phyloP scores from a whole-genome alignment of 768 basidiomycete genomes.

The Porphyrellus cyaneotinctus region DNA sequence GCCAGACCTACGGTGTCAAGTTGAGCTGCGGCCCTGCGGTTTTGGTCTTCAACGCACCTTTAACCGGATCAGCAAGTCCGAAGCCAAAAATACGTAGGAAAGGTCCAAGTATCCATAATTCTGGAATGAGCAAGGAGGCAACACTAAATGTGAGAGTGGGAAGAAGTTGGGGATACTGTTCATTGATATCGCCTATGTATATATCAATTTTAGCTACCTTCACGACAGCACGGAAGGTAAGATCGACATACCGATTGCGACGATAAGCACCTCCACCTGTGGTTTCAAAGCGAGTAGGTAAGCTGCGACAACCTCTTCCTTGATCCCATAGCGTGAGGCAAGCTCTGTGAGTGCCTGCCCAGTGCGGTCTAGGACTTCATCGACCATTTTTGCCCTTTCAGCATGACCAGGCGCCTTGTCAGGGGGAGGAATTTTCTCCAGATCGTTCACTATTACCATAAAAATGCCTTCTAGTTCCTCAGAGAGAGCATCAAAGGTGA shows the following conservation, averaged over 20 bases:
- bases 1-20: constrained; percentile 2
- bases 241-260: background rate
- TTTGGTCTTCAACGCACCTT: background rate
- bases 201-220: background rate
- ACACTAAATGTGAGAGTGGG: background rate
- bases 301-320: background rate
- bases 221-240: background rate
- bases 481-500: background rate
- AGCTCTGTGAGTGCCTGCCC: background rate
- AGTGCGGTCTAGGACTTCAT: background rate
- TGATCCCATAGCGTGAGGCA: background rate
- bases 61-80: constrained; percentile 8
- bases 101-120: constrained; percentile 9
- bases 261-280: background rate
- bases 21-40: background rate
- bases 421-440: background rate
- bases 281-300: background rate
- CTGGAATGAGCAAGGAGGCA: background rate
- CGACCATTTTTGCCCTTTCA: background rate
- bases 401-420: background rate
- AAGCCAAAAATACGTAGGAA: constrained; percentile 14
- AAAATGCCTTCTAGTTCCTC: background rate
- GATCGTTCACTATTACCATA: background rate
- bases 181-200: background rate
- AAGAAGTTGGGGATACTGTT: background rate